Evolutionary conservation across 1,284 basidiomycete species (phyloP).

Genomic region (Quambalaria eucalypti): DNA sequence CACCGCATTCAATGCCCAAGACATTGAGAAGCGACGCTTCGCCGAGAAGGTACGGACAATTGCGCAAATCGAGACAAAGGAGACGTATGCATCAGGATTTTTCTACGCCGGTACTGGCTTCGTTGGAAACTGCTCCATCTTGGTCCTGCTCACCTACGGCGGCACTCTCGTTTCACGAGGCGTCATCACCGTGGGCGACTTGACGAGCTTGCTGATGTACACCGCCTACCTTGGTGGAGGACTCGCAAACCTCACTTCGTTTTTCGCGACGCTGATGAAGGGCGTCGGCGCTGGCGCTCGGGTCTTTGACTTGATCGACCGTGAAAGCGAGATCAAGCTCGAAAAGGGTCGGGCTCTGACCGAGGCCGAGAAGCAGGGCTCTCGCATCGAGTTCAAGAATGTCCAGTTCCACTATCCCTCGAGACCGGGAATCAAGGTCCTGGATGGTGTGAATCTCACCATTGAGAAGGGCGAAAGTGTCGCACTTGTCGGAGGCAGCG

Average conservation of each 20-base stretch:
- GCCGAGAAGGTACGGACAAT: conserved; percentile 59
- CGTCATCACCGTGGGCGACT: conserved; percentile 59
- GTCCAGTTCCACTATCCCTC: conserved; percentile 49
- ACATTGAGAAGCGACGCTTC: conserved; percentile 59
- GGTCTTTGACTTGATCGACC: conserved; percentile 82
- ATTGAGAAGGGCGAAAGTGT: conserved; percentile 45
- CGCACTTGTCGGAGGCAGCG: conserved; percentile 47
- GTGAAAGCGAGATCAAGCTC: conserved; percentile 39
- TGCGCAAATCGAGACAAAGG: conserved; percentile 68
- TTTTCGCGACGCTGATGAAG: conserved; percentile 52
- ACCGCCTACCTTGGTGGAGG: conserved; percentile 74
- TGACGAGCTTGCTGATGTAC: conserved; percentile 71
- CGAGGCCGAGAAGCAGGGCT: conserved; percentile 10
- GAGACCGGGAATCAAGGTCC: conserved; percentile 44
- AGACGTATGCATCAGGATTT: conserved; percentile 79
- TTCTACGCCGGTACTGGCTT: conserved; percentile 83
- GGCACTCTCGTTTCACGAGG: conserved; percentile 80
- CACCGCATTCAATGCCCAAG: conserved; percentile 72
- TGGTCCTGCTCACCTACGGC: conserved; percentile 84
- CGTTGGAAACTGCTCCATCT: conserved; percentile 84
- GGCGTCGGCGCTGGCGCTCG: conserved; percentile 85
- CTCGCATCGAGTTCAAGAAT: conserved; percentile 46
- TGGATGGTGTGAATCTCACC: conserved; percentile 46
- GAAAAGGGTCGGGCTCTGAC: conserved; percentile 15
- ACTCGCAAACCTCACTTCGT: conserved; percentile 48